A percentile compares a stretch with the other conserved stretches of the same genome.
Evolutionary conservation across 1,139 yeast genomes (phyloP).

Genomic region (Suhomyces maxii): DNA sequence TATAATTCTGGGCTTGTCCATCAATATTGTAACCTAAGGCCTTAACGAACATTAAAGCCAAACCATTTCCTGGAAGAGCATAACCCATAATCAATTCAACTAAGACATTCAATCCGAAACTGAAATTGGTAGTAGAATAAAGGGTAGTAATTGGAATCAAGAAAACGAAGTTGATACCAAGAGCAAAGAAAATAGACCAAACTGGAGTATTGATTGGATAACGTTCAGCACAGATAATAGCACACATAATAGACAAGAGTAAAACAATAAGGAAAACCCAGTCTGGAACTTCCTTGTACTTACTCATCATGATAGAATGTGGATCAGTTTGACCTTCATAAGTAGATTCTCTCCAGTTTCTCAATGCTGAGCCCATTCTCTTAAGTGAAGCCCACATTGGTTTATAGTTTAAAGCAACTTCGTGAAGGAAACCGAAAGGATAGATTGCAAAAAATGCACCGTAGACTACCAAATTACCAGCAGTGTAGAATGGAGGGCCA

Average conservation of each 20-base stretch:
- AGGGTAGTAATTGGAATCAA: conserved; percentile 39
- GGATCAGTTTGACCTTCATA: conserved; percentile 23
- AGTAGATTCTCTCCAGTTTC: conserved; percentile 11
- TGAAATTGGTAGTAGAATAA: conserved; percentile 38
- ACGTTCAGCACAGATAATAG: conserved; percentile 27
- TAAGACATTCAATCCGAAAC: conserved; percentile 40
- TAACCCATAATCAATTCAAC: conserved; percentile 43
- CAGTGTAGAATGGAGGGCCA: conserved; percentile 48
- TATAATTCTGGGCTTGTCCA: conserved; percentile 60
- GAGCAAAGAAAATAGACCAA: conserved; percentile 31
- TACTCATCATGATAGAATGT: conserved; percentile 21
- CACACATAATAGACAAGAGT: conserved; percentile 19
- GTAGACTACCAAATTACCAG: conserved; percentile 43
- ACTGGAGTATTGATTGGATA: conserved; percentile 41
- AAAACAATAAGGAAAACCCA: conserved; percentile 21
- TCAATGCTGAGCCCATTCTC: conserved; percentile 6
- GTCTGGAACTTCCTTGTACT: conserved; percentile 26
- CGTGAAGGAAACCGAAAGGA: conserved; percentile 17
- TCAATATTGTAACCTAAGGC: conserved; percentile 46
- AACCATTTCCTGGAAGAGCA: conserved; percentile 40
- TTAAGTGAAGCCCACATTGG: conserved; percentile 11
- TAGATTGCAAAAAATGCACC: conserved; percentile 32
- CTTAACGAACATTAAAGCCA: conserved; percentile 38
- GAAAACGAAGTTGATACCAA: conserved; percentile 35
- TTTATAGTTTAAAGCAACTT: conserved; percentile 11